phyloP scores from a whole-genome alignment of 129 eudicot genomes.

The Gnaphalium uliginosum region DNA sequence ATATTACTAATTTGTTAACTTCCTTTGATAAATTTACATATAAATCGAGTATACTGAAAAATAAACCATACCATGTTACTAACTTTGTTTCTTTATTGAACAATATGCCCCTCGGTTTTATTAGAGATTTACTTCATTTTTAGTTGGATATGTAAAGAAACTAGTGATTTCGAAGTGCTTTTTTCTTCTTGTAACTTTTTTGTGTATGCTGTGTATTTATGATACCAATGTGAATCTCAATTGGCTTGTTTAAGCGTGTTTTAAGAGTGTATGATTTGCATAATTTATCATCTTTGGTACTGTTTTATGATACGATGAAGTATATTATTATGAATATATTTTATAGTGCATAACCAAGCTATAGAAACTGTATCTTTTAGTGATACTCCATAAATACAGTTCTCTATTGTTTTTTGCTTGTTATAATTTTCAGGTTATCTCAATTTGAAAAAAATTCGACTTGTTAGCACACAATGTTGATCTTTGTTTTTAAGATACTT shows the following conservation, averaged over 20 bases:
- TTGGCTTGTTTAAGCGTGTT: neutral
- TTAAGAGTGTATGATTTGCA: neutral
- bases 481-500: no score
- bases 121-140: constrained; percentile 24
- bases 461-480: no score
- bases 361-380: constrained; percentile 41
- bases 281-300: neutral
- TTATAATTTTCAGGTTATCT: no score
- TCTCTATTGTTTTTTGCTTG: no score
- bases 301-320: neutral
- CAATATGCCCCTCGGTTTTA: constrained; percentile 7
- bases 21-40: constrained; percentile 24
- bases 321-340: constrained; percentile 40
- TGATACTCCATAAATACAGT: constrained; percentile 6
- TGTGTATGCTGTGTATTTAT: constrained; percentile 1
- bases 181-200: constrained; percentile 3
- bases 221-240: constrained; percentile 18
- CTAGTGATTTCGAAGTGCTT: constrained; percentile 20
- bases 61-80: constrained; percentile 23
- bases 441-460: no score
- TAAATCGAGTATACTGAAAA: constrained; percentile 8
- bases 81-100: constrained; percentile 12
- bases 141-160: constrained; percentile 29
- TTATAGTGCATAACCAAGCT: constrained; percentile 48
- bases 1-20: constrained; percentile 4